These are phyloP conservation scores for Saccharata proteae DNA, from an alignment of 2,329 filamentous ascomycete genomes.

Conservation along the genomic window DNA sequence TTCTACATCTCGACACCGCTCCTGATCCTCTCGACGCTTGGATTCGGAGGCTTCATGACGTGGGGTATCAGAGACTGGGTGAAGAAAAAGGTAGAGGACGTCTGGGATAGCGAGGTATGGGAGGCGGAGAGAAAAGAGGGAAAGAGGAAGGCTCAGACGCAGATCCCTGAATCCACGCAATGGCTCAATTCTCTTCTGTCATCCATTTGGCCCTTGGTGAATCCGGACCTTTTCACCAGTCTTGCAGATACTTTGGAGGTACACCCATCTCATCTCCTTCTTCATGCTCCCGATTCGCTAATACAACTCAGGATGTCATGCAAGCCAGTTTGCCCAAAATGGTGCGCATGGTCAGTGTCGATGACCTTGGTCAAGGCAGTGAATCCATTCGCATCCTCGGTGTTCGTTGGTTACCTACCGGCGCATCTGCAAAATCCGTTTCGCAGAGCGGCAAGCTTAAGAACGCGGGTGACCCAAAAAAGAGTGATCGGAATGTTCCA, in stretches of 20 bases:
- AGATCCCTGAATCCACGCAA: conserved; percentile 51
- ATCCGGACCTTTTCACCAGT: conserved; percentile 60
- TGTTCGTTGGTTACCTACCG: conserved; percentile 59
- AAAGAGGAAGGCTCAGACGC: conserved; percentile 30
- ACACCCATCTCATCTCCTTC: too few species aligned
- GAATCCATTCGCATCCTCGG: conserved; percentile 60
- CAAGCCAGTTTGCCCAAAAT: conserved; percentile 59
- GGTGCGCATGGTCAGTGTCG: conserved; percentile 62
- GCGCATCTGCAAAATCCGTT: conserved; percentile 52
- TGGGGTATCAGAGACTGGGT: conserved; percentile 47
- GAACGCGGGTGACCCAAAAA: conserved; percentile 30
- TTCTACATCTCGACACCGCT: conserved; percentile 18
- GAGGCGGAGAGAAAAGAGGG: conserved; percentile 47
- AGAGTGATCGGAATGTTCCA: conserved; percentile 39
- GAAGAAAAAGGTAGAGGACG: conserved; percentile 45
- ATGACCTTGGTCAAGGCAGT: conserved; percentile 64
- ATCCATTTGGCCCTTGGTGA: conserved; percentile 62
- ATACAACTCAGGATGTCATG: conserved; percentile 50
- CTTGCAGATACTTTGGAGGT: conserved; percentile 56
- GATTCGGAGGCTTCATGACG: conserved; percentile 22
- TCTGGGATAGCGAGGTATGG: conserved; percentile 61
- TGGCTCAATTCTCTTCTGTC: conserved; percentile 61
- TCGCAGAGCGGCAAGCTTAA: conserved; percentile 46
- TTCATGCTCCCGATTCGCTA: too few species aligned
- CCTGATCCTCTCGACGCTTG: conserved; percentile 12